These are phyloP conservation scores for Hygrophila difformis DNA, from an alignment of 257 asterid species.

Conservation along the genomic window DNA sequence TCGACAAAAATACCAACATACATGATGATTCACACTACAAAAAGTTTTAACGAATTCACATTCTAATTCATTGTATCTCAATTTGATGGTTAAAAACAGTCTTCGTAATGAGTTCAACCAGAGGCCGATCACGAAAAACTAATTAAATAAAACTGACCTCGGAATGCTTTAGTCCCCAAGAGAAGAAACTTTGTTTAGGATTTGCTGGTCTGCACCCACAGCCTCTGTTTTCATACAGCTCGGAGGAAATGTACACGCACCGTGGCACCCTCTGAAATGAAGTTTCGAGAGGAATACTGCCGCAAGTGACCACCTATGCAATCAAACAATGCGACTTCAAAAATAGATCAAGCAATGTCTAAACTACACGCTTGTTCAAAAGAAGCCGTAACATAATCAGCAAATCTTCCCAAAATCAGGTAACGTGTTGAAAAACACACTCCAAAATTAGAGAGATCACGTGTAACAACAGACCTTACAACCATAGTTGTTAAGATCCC, in stretches of 20 bases:
- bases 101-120: too few relatives aligned
- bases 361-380: neutral
- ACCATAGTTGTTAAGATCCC: too few relatives aligned
- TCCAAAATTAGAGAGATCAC: too few relatives aligned
- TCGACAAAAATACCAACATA: neutral
- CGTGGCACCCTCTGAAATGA: slow-evolving; percentile 78
- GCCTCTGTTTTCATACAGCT: slow-evolving; percentile 70
- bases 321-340: slow-evolving; percentile 1
- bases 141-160: slow-evolving; percentile 84
- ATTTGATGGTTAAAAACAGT: too few relatives aligned
- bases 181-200: slow-evolving; percentile 56
- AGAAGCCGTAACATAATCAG: neutral
- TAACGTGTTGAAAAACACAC: neutral
- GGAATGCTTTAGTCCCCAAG: slow-evolving; percentile 83
- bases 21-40: neutral
- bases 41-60: neutral
- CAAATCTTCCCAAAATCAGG: neutral
- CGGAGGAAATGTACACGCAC: slow-evolving; percentile 80
- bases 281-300: slow-evolving; percentile 92
- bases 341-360: neutral
- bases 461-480: too few relatives aligned
- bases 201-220: slow-evolving; percentile 65
- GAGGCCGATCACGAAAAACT: too few relatives aligned
- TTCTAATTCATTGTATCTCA: too few relatives aligned
- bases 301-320: slow-evolving; percentile 89